Conservation (phyloP, 2,329 filamentous ascomycete genomes). For the Botrytis deweyae region DNA sequence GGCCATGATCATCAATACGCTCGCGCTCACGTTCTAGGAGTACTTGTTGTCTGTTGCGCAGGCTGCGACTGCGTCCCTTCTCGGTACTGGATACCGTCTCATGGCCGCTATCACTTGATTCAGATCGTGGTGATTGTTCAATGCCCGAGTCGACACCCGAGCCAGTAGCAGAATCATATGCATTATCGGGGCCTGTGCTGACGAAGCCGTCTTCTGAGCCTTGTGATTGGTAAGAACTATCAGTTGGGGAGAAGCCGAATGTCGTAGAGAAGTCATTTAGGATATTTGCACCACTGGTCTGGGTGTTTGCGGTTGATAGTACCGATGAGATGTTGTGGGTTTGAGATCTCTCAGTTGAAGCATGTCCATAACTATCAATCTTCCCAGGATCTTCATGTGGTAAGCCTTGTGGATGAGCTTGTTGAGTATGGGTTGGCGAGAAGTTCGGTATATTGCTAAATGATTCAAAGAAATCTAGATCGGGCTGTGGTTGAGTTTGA, state of each 20-base stretch:
- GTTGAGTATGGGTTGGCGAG: slow-evolving; percentile 9
- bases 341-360: not conserved
- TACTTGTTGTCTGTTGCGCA: not conserved
- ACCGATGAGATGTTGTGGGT: not conserved
- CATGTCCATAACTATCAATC: slow-evolving; percentile 1
- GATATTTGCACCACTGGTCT: not conserved
- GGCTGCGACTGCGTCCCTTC: not conserved
- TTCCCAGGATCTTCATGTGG: slow-evolving; percentile 4
- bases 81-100: not conserved
- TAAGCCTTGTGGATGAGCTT: slow-evolving; percentile 9
- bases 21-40: not conserved
- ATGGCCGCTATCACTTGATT: not conserved
- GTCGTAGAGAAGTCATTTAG: not conserved
- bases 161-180: not conserved
- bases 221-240: slow-evolving; percentile 10
- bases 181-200: not conserved
- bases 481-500: not conserved
- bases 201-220: not conserved
- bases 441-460: not conserved
- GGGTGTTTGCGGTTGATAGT: not conserved
- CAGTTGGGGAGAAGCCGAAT: not conserved
- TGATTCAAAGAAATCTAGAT: slow-evolving; percentile 9
- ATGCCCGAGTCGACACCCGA: not conserved
- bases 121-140: not conserved
- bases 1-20: not conserved